Percentiles rank a stretch among this genome's conserved stretches.
These are phyloP conservation scores for Omphalotus olearius DNA, from an alignment of 1,284 basidiomycete genomes.

Conservation along the genomic window DNA sequence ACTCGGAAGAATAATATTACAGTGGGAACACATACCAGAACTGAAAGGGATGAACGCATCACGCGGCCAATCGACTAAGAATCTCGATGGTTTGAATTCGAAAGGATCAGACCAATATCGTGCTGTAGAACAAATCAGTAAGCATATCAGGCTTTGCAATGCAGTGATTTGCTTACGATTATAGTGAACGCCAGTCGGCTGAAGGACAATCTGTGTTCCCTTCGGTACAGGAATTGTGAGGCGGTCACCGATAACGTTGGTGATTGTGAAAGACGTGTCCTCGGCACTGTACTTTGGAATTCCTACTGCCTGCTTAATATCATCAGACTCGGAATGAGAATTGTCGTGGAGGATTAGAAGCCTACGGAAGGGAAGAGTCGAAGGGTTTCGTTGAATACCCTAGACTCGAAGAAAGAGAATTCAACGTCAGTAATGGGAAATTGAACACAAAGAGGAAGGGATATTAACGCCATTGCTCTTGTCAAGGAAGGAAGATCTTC, in stretches of 20 bases:
- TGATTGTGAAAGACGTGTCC: background rate
- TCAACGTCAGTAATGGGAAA: too few species aligned
- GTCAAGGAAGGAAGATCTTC: background rate
- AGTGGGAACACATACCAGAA: background rate
- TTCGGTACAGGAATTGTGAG: background rate
- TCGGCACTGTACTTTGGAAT: background rate
- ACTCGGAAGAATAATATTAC: too few species aligned
- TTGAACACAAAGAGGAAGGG: too few species aligned
- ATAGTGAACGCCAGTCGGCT: constrained; percentile 4
- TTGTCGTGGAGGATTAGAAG: too few species aligned
- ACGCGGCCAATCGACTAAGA: constrained; percentile 2
- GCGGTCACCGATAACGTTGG: background rate
- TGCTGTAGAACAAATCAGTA: background rate
- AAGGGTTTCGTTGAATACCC: constrained; percentile 1
- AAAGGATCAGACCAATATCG: constrained; percentile 5
- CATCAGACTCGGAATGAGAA: too few species aligned
- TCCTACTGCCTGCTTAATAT: background rate
- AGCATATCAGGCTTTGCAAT: background rate
- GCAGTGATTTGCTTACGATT: background rate
- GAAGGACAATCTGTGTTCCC: background rate
- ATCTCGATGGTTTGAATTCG: constrained; percentile 1
- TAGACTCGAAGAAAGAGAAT: background rate
- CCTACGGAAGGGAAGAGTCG: background rate
- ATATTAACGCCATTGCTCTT: background rate
- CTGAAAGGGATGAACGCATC: constrained; percentile 10